Evolutionary conservation across 2,329 filamentous ascomycete species (phyloP), one percentile per base, ranked within the genome.

Genomic region (Aureobasidium pullulans): DNA sequence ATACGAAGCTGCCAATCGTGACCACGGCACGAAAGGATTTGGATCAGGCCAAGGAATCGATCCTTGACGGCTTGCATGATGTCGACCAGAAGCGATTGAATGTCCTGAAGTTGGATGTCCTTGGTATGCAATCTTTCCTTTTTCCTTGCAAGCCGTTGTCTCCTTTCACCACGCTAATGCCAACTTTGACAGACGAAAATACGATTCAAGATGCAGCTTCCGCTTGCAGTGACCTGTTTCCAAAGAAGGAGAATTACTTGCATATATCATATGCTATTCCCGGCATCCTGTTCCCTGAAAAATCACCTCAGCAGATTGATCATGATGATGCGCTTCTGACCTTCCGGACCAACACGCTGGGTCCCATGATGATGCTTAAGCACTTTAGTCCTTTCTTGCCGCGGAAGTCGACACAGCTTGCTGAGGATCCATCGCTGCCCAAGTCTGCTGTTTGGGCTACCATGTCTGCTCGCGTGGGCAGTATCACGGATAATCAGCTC

Each of bases 391-490:
- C 76, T 0, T 86, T 92, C 66, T 76, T 94, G 3, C 89, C 89
- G 1, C 79, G 76, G 15, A 85, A 82, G 64, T 70, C 76, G 4
- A 77, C 78, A 0, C 62, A 71, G 6, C 64, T 80, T 13, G 69
- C 67, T n/a, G 60, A 64, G 3, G 62, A 62, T 4, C 57, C 48
- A 3, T 67, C 70, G 19, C 65, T 75, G 0, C 75, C 87, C 2
- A 77, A 80, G 0, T 60, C 65, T 0, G 84, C 88, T 0, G 81
- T 85, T 2, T 89, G 86, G 78, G 80, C 87, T n/a, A 83, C 83
- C 67, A 88, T 91, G 84, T 86, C 87, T 6, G 90, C 89, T 1
- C 83, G 90, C 44, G 87, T 95, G 0, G 89, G 89, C 9, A 87
- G 82, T 34, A 87, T 87, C 23, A 76, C 80, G 0, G 88, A 93